A percentile compares a stretch with the other conserved stretches of the same genome.
These are phyloP conservation scores for Vanderwaltozyma verrucispora DNA, from an alignment of 805 yeast genomes.

Conservation along the genomic window DNA sequence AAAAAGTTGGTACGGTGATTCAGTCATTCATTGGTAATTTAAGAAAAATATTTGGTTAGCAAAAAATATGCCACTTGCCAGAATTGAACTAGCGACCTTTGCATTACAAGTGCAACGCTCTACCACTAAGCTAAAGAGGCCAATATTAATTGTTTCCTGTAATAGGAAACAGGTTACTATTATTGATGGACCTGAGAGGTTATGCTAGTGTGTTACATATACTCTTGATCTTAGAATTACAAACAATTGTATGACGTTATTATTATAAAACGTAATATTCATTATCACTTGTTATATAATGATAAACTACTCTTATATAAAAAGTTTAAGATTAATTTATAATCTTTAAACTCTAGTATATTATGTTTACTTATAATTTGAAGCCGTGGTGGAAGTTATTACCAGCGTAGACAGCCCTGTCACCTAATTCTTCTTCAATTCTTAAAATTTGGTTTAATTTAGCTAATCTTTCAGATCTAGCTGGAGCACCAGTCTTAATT, in stretches of 20 bases:
- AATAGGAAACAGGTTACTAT: too few species aligned
- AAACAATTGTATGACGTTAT: too few species aligned
- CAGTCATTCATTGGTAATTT: too few species aligned
- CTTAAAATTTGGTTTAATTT: conserved; percentile 97
- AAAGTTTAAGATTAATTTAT: too few species aligned
- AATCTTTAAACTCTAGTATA: too few species aligned
- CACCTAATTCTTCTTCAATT: conserved; percentile 97
- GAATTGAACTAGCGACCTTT: conserved; percentile 93
- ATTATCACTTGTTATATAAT: too few species aligned
- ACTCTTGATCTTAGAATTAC: too few species aligned
- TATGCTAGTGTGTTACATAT: too few species aligned
- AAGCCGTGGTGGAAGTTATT: conserved; percentile 61
- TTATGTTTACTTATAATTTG: conserved; percentile 32
- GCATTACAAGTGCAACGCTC: conserved; percentile 99
- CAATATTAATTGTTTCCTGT: not conserved
- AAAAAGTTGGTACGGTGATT: too few species aligned
- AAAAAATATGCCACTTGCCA: conserved; percentile 60
- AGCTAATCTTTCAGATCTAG: conserved; percentile 99
- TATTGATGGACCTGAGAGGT: too few species aligned
- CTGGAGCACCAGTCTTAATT: conserved; percentile 99
- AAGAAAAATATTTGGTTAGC: not conserved
- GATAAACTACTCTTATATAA: too few species aligned
- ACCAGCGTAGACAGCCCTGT: conserved; percentile 95
- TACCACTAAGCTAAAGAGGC: conserved; percentile 99
- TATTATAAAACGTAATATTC: too few species aligned